Evolutionary conservation across 1,284 basidiomycete genomes (phyloP).

Genomic region (Cutaneotrichosporon cutaneum): DNA sequence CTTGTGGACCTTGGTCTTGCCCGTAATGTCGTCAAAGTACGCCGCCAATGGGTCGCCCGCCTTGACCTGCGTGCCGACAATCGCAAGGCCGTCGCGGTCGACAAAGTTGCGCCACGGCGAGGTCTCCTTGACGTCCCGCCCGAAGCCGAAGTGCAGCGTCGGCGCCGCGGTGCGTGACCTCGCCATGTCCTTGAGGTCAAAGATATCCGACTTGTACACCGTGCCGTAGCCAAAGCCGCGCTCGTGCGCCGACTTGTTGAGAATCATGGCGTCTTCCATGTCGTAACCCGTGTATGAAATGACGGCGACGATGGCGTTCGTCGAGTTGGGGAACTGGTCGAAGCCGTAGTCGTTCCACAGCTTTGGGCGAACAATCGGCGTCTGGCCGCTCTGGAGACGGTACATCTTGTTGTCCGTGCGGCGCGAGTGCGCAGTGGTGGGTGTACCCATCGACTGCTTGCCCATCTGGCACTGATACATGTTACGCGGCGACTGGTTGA

Average conservation of each 20-base stretch:
- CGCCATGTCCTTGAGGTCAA: conserved; percentile 80
- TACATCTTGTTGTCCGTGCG: conserved; percentile 99
- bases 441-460: conserved; percentile 99
- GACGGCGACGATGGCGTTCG: conserved; percentile 97
- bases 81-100: conserved; percentile 82
- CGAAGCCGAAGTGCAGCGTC: conserved; percentile 80
- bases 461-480: conserved; percentile 76
- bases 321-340: conserved; percentile 98
- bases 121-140: conserved; percentile 66
- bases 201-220: conserved; percentile 90
- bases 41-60: conserved; percentile 77
- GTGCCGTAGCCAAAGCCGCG: conserved; percentile 97
- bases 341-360: conserved; percentile 96
- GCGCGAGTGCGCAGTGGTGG: conserved; percentile 82
- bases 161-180: conserved; percentile 64
- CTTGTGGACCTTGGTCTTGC: conserved; percentile 81
- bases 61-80: conserved; percentile 68
- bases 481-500: conserved; percentile 74
- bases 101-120: conserved; percentile 66
- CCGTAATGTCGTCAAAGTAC: conserved; percentile 83
- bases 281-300: conserved; percentile 99
- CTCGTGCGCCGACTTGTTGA: conserved; percentile 98
- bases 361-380: conserved; percentile 86
- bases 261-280: conserved; percentile 99
- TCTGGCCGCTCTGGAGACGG: conserved; percentile 91